A percentile compares a stretch with the other conserved stretches of the same genome.
These are phyloP conservation scores for Aeminium ludgeri DNA, from an alignment of 495 filamentous ascomycete genomes.

Conservation along the genomic window DNA sequence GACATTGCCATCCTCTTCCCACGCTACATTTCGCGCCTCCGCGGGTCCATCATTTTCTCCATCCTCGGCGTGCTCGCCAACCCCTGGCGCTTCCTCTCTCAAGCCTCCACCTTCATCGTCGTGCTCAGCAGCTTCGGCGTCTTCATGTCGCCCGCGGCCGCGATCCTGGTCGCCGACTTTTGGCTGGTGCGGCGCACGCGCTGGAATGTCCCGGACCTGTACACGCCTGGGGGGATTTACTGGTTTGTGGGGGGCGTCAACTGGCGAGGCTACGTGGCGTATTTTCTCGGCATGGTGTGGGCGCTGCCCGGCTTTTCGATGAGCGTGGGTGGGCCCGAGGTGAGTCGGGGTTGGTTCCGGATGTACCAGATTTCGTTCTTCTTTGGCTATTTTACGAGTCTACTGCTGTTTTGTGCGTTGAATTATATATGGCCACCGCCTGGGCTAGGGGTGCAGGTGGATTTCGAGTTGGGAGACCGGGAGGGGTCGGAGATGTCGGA, in stretches of 20 bases:
- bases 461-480: no score
- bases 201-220: constrained; percentile 26
- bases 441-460: neutral
- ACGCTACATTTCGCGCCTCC: constrained; percentile 28
- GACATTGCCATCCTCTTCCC: constrained; percentile 28
- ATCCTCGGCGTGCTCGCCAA: constrained; percentile 30
- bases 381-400: neutral
- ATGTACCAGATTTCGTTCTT: neutral
- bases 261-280: constrained; percentile 26
- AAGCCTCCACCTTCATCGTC: constrained; percentile 27
- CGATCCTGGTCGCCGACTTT: constrained; percentile 32
- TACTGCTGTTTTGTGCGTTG: neutral
- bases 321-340: constrained; percentile 21
- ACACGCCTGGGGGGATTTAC: constrained; percentile 28
- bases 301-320: constrained; percentile 28
- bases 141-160: constrained; percentile 29
- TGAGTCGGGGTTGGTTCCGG: constrained; percentile 26
- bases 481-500: no score
- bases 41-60: constrained; percentile 24
- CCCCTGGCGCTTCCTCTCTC: constrained; percentile 36
- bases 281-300: constrained; percentile 27
- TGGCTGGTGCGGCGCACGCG: constrained; percentile 26
- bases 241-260: constrained; percentile 30
- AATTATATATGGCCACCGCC: neutral
- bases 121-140: constrained; percentile 32